A percentile compares a stretch with the other conserved stretches of the same genome.
Conservation (phyloP, 768 basidiomycete species). For the Pleurotus giganteus region DNA sequence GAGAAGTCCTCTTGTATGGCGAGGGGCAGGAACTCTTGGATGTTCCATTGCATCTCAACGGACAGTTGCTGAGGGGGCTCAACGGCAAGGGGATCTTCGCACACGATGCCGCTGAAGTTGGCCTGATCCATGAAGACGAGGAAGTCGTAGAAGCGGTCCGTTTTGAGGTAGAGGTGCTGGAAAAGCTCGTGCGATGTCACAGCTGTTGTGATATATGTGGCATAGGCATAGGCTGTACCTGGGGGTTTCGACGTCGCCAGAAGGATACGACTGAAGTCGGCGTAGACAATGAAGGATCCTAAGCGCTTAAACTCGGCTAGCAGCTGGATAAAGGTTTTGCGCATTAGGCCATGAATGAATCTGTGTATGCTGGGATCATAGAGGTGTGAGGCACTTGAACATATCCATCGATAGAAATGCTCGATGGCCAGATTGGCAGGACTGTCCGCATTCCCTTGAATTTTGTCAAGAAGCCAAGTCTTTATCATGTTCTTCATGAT, state of each 20-base stretch:
- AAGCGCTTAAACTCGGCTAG: slow-evolving; percentile 95
- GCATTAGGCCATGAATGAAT: slow-evolving; percentile 94
- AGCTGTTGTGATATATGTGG: slow-evolving; percentile 91
- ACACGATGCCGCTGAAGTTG: slow-evolving; percentile 89
- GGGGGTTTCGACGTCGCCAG: slow-evolving; percentile 95
- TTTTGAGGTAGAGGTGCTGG: slow-evolving; percentile 85
- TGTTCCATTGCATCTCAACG: slow-evolving; percentile 91
- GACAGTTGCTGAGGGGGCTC: slow-evolving; percentile 68
- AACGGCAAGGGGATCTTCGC: slow-evolving; percentile 69
- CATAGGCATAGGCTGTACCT: slow-evolving; percentile 92
- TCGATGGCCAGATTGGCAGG: slow-evolving; percentile 75
- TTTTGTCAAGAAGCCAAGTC: slow-evolving; percentile 86
- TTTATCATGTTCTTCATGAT: slow-evolving; percentile 88
- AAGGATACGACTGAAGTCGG: slow-evolving; percentile 87
- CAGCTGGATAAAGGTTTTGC: slow-evolving; percentile 95
- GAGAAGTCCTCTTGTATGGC: slow-evolving; percentile 79
- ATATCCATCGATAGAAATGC: slow-evolving; percentile 98
- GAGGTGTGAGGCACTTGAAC: slow-evolving; percentile 78
- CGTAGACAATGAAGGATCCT: slow-evolving; percentile 90
- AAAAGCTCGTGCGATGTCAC: slow-evolving; percentile 95
- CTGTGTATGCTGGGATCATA: slow-evolving; percentile 92
- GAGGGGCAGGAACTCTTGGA: slow-evolving; percentile 82
- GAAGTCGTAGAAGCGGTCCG: slow-evolving; percentile 90
- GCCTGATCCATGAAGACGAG: slow-evolving; percentile 94
- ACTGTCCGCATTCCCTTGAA: slow-evolving; percentile 62